These are phyloP conservation scores for Phoenix roebelenii DNA, from an alignment of 176 grass and related monocot genomes.

Conservation along the genomic window DNA sequence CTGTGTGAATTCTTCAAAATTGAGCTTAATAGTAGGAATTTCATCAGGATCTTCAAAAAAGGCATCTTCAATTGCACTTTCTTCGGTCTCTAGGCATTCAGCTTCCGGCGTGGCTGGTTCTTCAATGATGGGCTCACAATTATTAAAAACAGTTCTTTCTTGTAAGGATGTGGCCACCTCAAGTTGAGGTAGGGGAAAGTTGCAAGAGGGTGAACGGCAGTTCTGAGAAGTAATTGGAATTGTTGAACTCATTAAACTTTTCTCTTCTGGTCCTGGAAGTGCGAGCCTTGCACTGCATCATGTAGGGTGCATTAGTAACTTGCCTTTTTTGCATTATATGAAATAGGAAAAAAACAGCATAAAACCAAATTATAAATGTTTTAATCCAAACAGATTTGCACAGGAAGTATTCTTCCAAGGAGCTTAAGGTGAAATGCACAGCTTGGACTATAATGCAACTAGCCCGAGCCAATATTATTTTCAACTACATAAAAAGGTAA, in stretches of 20 bases:
- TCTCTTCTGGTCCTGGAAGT: slow-evolving; percentile 65
- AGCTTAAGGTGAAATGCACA: too few relatives aligned
- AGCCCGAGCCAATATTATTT: too few relatives aligned
- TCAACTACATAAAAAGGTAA: too few relatives aligned
- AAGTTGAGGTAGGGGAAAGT: slow-evolving; percentile 18
- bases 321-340: too few relatives aligned
- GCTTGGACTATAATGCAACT: too few relatives aligned
- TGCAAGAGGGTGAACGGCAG: neutral
- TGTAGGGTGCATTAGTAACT: slow-evolving; percentile 21
- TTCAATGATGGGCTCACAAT: slow-evolving; percentile 64
- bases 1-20: slow-evolving; percentile 66
- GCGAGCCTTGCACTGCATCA: slow-evolving; percentile 66
- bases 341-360: too few relatives aligned
- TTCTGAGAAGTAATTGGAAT: slow-evolving; percentile 18
- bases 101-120: slow-evolving; percentile 66
- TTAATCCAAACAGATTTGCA: too few relatives aligned
- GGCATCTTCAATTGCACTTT: slow-evolving; percentile 60
- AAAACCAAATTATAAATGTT: too few relatives aligned
- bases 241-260: slow-evolving; percentile 25
- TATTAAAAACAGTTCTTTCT: slow-evolving; percentile 15
- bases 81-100: slow-evolving; percentile 33
- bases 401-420: too few relatives aligned
- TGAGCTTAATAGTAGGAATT: slow-evolving; percentile 74
- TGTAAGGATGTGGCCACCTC: slow-evolving; percentile 15
- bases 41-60: slow-evolving; percentile 64